These are phyloP conservation scores for Suhomyces sp. DNA, from an alignment of 805 yeast genomes.

Conservation along the genomic window DNA sequence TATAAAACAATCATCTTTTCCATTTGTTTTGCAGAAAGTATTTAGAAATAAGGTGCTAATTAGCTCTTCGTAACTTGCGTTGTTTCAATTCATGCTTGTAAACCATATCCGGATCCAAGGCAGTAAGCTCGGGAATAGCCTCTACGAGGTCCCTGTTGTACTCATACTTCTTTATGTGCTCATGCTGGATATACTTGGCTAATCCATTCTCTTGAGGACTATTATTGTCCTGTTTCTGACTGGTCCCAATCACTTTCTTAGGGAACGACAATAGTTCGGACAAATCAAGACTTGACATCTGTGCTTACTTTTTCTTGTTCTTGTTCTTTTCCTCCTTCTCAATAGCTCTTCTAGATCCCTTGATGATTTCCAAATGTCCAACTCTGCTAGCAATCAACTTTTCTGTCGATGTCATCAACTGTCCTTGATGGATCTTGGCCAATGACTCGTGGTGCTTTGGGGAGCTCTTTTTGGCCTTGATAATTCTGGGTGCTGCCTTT, in stretches of 20 bases:
- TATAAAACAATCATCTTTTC: background rate
- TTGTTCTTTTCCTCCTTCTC: slow-evolving; percentile 57
- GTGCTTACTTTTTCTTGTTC: slow-evolving; percentile 12
- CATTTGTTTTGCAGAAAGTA: background rate
- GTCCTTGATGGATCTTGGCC: slow-evolving; percentile 54
- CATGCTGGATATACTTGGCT: background rate
- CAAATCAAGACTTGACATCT: background rate
- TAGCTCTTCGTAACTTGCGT: slow-evolving; percentile 8
- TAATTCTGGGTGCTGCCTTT: slow-evolving; percentile 68
- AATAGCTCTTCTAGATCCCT: slow-evolving; percentile 83
- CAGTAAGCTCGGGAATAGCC: slow-evolving; percentile 22
- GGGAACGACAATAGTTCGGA: background rate
- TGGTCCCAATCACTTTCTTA: background rate
- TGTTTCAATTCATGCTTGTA: slow-evolving; percentile 11
- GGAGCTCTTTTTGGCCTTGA: slow-evolving; percentile 64
- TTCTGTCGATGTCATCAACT: slow-evolving; percentile 66
- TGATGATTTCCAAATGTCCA: slow-evolving; percentile 88
- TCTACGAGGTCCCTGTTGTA: background rate
- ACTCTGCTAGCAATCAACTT: slow-evolving; percentile 83
- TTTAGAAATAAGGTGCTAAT: background rate
- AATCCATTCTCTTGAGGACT: background rate
- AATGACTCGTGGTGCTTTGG: slow-evolving; percentile 47
- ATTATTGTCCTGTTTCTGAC: background rate
- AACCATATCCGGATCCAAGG: slow-evolving; percentile 26
- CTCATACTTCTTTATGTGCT: background rate